Conservation (phyloP, 805 yeast species). For the Blastobotrys muscicola region DNA sequence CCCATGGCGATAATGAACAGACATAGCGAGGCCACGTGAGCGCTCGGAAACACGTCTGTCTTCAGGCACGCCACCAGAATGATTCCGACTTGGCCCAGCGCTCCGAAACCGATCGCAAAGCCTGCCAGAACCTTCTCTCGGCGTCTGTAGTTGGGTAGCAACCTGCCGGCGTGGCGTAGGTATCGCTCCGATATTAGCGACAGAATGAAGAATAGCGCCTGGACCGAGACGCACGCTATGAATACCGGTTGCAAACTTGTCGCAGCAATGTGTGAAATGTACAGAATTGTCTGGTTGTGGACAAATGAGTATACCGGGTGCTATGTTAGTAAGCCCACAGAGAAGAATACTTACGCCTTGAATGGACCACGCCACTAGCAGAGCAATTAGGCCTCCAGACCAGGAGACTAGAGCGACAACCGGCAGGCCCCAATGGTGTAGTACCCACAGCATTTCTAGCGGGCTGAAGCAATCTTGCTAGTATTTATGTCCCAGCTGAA, state of each 20-base stretch:
- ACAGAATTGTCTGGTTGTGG: conserved; percentile 41
- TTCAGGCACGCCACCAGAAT: conserved; percentile 66
- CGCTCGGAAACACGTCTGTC: conserved; percentile 45
- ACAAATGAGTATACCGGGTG: conserved; percentile 57
- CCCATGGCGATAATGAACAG: conserved; percentile 64
- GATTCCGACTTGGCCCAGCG: conserved; percentile 62
- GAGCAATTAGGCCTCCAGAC: conserved; percentile 86
- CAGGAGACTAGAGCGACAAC: conserved; percentile 58
- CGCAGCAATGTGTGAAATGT: conserved; percentile 82
- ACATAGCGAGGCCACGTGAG: conserved; percentile 54
- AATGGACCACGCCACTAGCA: conserved; percentile 67
- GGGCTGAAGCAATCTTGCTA: not conserved
- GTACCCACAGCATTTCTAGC: conserved; percentile 14
- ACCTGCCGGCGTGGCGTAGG: conserved; percentile 47
- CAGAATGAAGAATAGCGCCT: conserved; percentile 63
- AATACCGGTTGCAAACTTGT: conserved; percentile 78
- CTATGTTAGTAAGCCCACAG: not conserved
- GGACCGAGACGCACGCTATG: conserved; percentile 66
- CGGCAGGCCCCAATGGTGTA: conserved; percentile 44
- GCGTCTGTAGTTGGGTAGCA: conserved; percentile 41
- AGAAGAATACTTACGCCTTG: conserved; percentile 42
- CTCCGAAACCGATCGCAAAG: conserved; percentile 38
- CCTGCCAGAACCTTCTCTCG: conserved; percentile 36
- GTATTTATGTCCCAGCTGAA: not conserved
- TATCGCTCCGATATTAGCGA: conserved; percentile 53